phyloP scores from a whole-genome alignment of 1,139 yeast genomes.

The Arxiozyma bovina region DNA sequence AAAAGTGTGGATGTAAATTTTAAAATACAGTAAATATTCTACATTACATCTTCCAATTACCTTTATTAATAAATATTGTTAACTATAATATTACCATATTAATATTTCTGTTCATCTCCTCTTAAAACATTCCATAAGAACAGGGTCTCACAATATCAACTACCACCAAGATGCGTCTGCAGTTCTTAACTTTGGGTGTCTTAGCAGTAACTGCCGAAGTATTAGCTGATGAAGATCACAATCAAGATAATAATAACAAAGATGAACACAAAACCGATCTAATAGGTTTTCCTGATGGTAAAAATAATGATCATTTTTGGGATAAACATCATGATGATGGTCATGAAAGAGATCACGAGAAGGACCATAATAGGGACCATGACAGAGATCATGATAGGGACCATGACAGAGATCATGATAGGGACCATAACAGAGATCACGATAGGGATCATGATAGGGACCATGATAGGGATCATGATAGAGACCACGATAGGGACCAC shows the following conservation, averaged over 20 bases:
- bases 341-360: background rate
- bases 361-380: background rate
- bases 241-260: background rate
- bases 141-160: background rate
- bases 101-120: background rate
- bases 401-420: background rate
- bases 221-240: slow-evolving; percentile 2
- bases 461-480: background rate
- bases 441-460: background rate
- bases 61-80: background rate
- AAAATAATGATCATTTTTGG: background rate
- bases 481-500: background rate
- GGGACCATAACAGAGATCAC: background rate
- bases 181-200: slow-evolving; percentile 3
- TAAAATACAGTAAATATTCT: background rate
- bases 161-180: slow-evolving; percentile 2
- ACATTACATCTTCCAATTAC: background rate
- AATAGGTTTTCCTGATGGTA: background rate
- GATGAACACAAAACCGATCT: background rate
- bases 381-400: background rate
- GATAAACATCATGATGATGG: background rate
- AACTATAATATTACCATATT: background rate
- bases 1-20: background rate
- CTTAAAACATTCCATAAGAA: background rate
- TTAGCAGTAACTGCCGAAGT: slow-evolving; percentile 4